phyloP scores from a whole-genome alignment of 768 basidiomycete species.

The Amanita rubescens region DNA sequence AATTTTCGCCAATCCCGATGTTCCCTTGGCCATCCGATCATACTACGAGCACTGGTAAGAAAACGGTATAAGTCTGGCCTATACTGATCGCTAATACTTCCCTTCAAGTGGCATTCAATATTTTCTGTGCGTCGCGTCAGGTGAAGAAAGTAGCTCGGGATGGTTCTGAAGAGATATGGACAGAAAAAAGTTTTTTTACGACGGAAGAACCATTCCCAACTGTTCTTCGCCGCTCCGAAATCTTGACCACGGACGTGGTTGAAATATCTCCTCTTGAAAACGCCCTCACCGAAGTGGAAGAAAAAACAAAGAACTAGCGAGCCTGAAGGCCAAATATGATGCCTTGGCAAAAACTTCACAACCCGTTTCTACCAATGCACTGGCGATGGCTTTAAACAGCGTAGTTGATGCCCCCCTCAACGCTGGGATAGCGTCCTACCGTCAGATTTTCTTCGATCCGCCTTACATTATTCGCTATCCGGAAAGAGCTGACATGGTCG shows the following conservation, averaged over 20 bases:
- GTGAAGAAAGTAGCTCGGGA: slow-evolving; percentile 57
- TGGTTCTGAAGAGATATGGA: slow-evolving; percentile 70
- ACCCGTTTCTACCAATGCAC: slow-evolving; percentile 64
- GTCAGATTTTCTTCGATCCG: slow-evolving; percentile 66
- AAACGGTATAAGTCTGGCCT: not conserved
- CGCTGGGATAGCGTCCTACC: slow-evolving; percentile 72
- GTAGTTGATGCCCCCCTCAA: slow-evolving; percentile 79
- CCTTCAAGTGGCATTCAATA: slow-evolving; percentile 61
- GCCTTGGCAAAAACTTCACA: slow-evolving; percentile 74
- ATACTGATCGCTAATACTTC: not conserved
- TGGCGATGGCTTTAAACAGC: slow-evolving; percentile 82
- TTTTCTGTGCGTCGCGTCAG: slow-evolving; percentile 73
- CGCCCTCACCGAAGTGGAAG: slow-evolving; percentile 74
- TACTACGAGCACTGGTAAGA: slow-evolving; percentile 83
- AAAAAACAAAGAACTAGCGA: slow-evolving; percentile 70
- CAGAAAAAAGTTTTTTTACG: slow-evolving; percentile 82
- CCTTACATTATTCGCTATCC: slow-evolving; percentile 64
- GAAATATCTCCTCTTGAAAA: slow-evolving; percentile 84
- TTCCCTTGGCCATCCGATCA: slow-evolving; percentile 66
- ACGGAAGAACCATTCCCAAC: slow-evolving; percentile 90
- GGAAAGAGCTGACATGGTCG: slow-evolving; percentile 61
- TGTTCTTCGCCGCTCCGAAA: slow-evolving; percentile 82
- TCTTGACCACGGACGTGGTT: slow-evolving; percentile 57
- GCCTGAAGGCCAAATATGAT: slow-evolving; percentile 62
- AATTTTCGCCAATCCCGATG: slow-evolving; percentile 82